Base-by-base conservation (phyloP, 768 basidiomycete genomes). In the Hortiboletus flavorubellus region DNA sequence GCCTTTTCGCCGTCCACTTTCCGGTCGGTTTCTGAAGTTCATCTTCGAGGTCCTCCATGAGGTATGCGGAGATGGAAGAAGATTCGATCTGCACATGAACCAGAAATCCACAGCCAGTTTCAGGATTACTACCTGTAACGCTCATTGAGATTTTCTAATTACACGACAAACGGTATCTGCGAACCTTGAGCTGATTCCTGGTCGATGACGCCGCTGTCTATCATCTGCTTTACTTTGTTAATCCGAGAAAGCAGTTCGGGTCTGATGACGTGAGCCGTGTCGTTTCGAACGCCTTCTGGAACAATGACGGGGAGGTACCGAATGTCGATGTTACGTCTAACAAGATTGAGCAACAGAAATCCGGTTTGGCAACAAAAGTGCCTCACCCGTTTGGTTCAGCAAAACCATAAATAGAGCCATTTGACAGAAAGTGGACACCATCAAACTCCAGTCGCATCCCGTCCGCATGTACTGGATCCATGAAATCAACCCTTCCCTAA, bases 1-100 rank as follows among this genome's bases (percentile, higher is more conserved):
- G 87, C 0, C 80, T 68, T 3, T 69, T 64, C 8, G 80, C 74
- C 0, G 86, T 89, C 65, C 79, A 76, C 55, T 83, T 77, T 2
- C 91, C 91, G 0, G 88, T 89, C 8, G 91, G 91, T 21, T 78
- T 79, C 55, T 87, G 83, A 11, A 87, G 75, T 64, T 93, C 91
- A 30, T 80, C 78, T 66, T 93, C 91, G 2, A 90, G 70, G 45
- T 89, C 88, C 31, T 75, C 72, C 81, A 93, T 85, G 35, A 80
- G 73, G 30, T 72, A 55, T 46, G 76, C 76, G 0, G 86, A 76
- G 29, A 91, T 65, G 15, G 69, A 58, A 5, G 80, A 77, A 4
- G 82, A 77, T n/a, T 78, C 74, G 9, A 92, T 72, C 64, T 89
- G 88, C 2, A 79, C 83, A 63, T 81, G 82, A 46, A 92, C 76